These are phyloP conservation scores for Apophysomyces trapeziformis DNA, from an alignment of 371 early-diverging fungal species.

Conservation along the genomic window DNA sequence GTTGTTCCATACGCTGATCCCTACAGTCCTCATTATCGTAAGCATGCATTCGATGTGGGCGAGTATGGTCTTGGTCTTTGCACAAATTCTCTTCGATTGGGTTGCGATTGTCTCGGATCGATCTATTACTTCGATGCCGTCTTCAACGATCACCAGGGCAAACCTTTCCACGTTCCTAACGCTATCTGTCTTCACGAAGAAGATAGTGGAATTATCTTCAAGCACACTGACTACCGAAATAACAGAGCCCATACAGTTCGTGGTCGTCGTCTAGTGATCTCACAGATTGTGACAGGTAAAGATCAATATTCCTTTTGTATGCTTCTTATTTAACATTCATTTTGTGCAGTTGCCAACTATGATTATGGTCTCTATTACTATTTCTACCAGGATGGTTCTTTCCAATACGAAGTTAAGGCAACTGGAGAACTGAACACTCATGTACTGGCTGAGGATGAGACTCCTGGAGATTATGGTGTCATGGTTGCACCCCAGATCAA, in stretches of 20 bases:
- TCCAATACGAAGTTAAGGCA: slow-evolving; percentile 61
- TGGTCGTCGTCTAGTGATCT: slow-evolving; percentile 55
- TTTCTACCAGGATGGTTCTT: slow-evolving; percentile 62
- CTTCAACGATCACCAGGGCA: slow-evolving; percentile 54
- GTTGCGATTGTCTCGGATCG: slow-evolving; percentile 61
- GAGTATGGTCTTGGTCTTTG: slow-evolving; percentile 58
- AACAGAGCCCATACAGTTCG: slow-evolving; percentile 55
- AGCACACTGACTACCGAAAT: slow-evolving; percentile 61
- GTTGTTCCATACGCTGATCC: slow-evolving; percentile 65
- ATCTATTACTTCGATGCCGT: slow-evolving; percentile 61
- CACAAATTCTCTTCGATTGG: slow-evolving; percentile 53
- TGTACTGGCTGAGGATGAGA: slow-evolving; percentile 56
- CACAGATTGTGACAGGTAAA: slow-evolving; percentile 58
- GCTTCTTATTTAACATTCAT: slow-evolving; percentile 13
- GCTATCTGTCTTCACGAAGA: slow-evolving; percentile 62
- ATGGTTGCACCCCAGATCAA: slow-evolving; percentile 58
- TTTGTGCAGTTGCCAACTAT: slow-evolving; percentile 50
- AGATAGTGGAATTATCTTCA: slow-evolving; percentile 56
- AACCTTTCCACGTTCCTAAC: slow-evolving; percentile 53
- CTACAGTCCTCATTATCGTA: slow-evolving; percentile 39
- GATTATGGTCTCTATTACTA: slow-evolving; percentile 63
- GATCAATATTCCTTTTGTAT: neutral
- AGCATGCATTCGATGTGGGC: slow-evolving; percentile 49
- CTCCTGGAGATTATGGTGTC: slow-evolving; percentile 49
- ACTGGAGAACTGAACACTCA: slow-evolving; percentile 59